Percentiles rank a stretch among this genome's conserved stretches.
Evolutionary conservation across 371 early-diverging fungal species (phyloP).

Genomic region (Mucor saturninus): DNA sequence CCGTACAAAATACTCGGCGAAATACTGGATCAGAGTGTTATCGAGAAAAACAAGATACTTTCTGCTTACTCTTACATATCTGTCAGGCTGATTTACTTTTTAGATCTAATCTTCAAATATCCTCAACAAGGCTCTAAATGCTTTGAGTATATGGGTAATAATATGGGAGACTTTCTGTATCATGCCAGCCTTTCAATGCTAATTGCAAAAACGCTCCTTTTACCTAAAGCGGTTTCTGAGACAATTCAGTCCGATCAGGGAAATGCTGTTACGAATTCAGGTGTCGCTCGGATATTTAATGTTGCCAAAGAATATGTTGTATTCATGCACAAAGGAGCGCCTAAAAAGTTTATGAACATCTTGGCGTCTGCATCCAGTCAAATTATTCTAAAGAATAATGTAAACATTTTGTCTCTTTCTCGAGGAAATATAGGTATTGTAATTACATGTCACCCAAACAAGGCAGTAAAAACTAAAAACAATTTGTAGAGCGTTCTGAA

Average conservation of each 20-base stretch:
- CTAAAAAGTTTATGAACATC: slow-evolving; percentile 9
- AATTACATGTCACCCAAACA: neutral
- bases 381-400: slow-evolving; percentile 11
- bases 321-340: slow-evolving; percentile 14
- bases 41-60: slow-evolving; percentile 19
- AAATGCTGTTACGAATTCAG: slow-evolving; percentile 23
- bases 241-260: slow-evolving; percentile 30
- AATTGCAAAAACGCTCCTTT: slow-evolving; percentile 28
- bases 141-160: slow-evolving; percentile 6
- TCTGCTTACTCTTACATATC: slow-evolving; percentile 30
- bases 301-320: slow-evolving; percentile 19
- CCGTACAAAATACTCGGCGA: slow-evolving; percentile 16
- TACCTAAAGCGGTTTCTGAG: slow-evolving; percentile 37
- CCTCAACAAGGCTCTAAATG: slow-evolving; percentile 1
- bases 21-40: slow-evolving; percentile 1
- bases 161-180: slow-evolving; percentile 5
- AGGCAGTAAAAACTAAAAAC: neutral
- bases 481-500: slow-evolving; percentile 5
- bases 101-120: slow-evolving; percentile 18
- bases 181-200: slow-evolving; percentile 12
- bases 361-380: slow-evolving; percentile 18
- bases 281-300: slow-evolving; percentile 15
- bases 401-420: slow-evolving; percentile 41
- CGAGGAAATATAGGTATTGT: slow-evolving; percentile 36
- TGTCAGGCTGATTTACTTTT: slow-evolving; percentile 27